Evolutionary conservation across 345 rosid species (phyloP).

Genomic region (Gynandropsis gynandra): DNA sequence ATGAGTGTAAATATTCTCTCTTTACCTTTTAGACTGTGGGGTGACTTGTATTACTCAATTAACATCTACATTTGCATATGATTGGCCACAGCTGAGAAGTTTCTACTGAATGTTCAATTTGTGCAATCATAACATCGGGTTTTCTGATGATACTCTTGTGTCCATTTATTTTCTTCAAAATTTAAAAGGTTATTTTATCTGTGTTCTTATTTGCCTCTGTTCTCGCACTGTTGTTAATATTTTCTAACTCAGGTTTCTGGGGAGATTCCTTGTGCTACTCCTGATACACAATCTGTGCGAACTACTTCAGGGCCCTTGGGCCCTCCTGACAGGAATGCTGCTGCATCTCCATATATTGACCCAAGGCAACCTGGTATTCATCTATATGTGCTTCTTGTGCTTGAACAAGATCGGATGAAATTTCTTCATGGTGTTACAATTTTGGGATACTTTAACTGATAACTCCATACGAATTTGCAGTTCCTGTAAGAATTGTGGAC

Average conservation of each 20-base stretch:
- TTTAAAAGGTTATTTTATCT: neutral
- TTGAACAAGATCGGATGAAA: conserved; percentile 3
- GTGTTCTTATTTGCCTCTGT: conserved; percentile 5
- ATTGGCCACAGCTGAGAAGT: neutral
- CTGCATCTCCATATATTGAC: conserved; percentile 84
- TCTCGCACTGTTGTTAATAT: conserved; percentile 11
- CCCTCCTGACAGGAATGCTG: conserved; percentile 68
- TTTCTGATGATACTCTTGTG: neutral
- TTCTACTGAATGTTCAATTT: conserved; percentile 8
- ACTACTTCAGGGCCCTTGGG: conserved; percentile 99
- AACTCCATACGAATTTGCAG: conserved; percentile 34
- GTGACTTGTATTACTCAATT: conserved; percentile 7
- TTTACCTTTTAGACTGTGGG: neutral
- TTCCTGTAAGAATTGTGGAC: conserved; percentile 74
- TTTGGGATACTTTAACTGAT: conserved; percentile 18
- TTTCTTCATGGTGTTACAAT: conserved; percentile 5
- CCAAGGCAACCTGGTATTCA: conserved; percentile 93
- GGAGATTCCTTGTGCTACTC: conserved; percentile 79
- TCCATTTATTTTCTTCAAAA: conserved; percentile 1
- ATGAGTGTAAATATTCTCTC: conserved; percentile 22
- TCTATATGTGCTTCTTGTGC: conserved; percentile 6
- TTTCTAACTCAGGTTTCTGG: conserved; percentile 68
- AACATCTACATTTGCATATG: neutral
- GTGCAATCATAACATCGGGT: neutral
- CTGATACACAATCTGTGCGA: conserved; percentile 85